Base-by-base conservation (phyloP, 2,329 filamentous ascomycete species). In the Fonsecaea pedrosoi region DNA sequence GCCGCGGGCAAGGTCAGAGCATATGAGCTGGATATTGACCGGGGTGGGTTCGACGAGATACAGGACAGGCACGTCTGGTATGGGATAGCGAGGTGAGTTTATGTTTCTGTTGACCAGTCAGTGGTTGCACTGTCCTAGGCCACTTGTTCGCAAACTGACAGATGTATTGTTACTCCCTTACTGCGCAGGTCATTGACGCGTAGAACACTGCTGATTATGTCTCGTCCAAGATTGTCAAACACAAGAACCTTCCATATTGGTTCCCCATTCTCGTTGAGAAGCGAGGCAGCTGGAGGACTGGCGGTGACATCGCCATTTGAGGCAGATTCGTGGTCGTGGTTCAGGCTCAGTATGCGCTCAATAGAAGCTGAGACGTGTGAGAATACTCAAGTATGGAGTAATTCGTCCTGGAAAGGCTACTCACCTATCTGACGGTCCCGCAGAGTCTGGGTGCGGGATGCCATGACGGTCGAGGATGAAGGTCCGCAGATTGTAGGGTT, bases 171-270 rank as follows among this genome's bases (percentile, higher is more conserved):
- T 62, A 98, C 91, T n/a, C 96, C 95, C 87, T 95, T 93, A 68
- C 90, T 87, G 70, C 96, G 86, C 76, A 99, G 82, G 80, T 99
- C 95, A 76, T 93, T 97, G 70, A 99, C 95, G 66, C 94, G 87
- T 71, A 99, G 84, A 2, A 99, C 94, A 75, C 94, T 97, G 82
- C 93, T 97, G 75, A 99, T 97, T 66, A 99, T 92, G 86, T 98
- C 94, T 77, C 94, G 87, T 56, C 94, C 95, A 73, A 90, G 81
- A 73, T 94, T 91, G 79, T 99, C 96, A 77, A 99, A 98, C 9
- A 99, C 92, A 60, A 99, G 83, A 6, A 98, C 92, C 79, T 98
- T 98, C 94, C 94, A 98, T 81, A 97, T 94, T 0, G 94, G 94
- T 75, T 96, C 92, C 70, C 94, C 93, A 50, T 73, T 66, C 55